These are phyloP conservation scores for Talaromyces albobiverticillius DNA, from an alignment of 2,329 filamentous ascomycete species.

Conservation along the genomic window DNA sequence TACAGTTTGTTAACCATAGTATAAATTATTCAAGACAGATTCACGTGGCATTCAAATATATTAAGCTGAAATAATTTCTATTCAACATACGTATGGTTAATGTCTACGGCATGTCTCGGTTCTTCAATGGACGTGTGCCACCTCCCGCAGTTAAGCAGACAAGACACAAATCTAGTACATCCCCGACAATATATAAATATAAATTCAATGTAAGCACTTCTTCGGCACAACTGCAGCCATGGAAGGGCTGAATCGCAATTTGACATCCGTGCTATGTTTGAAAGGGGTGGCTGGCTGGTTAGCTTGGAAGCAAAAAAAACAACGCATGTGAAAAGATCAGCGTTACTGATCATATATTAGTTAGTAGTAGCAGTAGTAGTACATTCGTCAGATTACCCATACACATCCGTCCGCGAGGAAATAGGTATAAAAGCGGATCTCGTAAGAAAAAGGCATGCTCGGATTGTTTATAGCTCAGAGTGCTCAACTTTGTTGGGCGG, in stretches of 20 bases:
- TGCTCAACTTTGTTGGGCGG: constrained; percentile 35
- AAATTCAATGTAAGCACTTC: constrained; percentile 83
- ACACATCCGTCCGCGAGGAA: not conserved
- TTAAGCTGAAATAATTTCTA: too few relatives aligned
- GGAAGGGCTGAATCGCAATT: constrained; percentile 84
- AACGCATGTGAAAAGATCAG: not conserved
- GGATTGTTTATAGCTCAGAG: constrained; percentile 40
- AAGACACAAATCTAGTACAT: constrained; percentile 45
- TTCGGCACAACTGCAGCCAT: constrained; percentile 98
- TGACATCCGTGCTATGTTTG: constrained; percentile 90
- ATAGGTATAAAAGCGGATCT: not conserved
- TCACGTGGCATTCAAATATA: too few relatives aligned
- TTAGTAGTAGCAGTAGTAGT: not conserved
- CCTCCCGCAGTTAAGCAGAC: constrained; percentile 23
- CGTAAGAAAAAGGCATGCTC: not conserved
- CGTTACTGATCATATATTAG: not conserved
- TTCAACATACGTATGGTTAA: not conserved
- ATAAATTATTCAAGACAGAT: too few relatives aligned
- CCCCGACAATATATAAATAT: constrained; percentile 29
- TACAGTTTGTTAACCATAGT: too few relatives aligned
- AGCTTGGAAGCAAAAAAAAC: constrained; percentile 18
- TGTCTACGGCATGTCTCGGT: constrained; percentile 34
- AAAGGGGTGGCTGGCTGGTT: too few relatives aligned
- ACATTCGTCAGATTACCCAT: not conserved
- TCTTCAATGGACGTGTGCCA: constrained; percentile 46